A percentile compares a stretch with the other conserved stretches of the same genome.
phyloP scores from a whole-genome alignment of 2,329 filamentous ascomycete species.

The Daldinia sp. region DNA sequence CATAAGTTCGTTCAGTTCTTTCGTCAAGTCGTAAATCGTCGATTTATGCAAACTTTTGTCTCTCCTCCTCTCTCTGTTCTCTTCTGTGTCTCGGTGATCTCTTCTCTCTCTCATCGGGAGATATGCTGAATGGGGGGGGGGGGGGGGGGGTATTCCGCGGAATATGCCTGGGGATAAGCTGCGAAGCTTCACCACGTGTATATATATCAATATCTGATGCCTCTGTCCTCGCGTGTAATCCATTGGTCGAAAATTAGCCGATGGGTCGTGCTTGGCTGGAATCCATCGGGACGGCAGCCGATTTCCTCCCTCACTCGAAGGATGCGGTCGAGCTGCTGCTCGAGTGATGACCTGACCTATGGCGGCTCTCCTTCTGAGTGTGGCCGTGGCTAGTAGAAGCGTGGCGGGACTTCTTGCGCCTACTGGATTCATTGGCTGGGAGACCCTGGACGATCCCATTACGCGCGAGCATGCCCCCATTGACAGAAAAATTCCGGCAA shows the following conservation, averaged over 20 bases:
- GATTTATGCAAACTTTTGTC: slow-evolving; percentile 49
- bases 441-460: slow-evolving; percentile 74
- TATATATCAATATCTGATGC: slow-evolving; percentile 47
- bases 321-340: slow-evolving; percentile 70
- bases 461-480: slow-evolving; percentile 85
- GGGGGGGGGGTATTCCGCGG: slow-evolving; percentile 44
- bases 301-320: slow-evolving; percentile 56
- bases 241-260: slow-evolving; percentile 41
- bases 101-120: slow-evolving; percentile 36
- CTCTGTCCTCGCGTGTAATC: slow-evolving; percentile 39
- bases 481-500: slow-evolving; percentile 96
- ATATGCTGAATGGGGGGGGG: slow-evolving; percentile 42
- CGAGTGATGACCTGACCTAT: slow-evolving; percentile 65
- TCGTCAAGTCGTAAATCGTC: slow-evolving; percentile 47
- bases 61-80: slow-evolving; percentile 38
- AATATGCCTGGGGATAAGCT: slow-evolving; percentile 48
- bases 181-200: slow-evolving; percentile 51
- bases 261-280: slow-evolving; percentile 27
- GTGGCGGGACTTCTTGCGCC: slow-evolving; percentile 62
- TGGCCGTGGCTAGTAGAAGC: slow-evolving; percentile 53
- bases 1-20: slow-evolving; percentile 41
- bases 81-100: slow-evolving; percentile 1
- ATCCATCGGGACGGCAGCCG: slow-evolving; percentile 19
- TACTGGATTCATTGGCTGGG: slow-evolving; percentile 62
- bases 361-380: slow-evolving; percentile 55